Evolutionary conservation across 345 rosid species (phyloP).

Genomic region (Isatis tinctoria): DNA sequence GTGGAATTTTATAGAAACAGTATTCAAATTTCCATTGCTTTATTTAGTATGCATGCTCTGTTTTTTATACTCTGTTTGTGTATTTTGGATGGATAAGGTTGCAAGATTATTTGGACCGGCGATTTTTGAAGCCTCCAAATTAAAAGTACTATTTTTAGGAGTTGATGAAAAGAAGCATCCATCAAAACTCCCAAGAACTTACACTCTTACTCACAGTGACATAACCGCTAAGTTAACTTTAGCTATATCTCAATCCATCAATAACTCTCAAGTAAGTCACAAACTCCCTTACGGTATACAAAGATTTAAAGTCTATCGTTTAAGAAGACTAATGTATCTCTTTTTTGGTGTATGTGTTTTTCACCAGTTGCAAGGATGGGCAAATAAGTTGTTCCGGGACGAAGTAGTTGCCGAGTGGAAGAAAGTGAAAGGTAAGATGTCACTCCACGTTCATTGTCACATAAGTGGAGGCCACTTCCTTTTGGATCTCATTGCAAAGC

Average conservation of each 20-base stretch:
- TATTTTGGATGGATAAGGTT: conserved; percentile 40
- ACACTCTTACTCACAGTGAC: conserved; percentile 92
- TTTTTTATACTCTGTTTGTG: no score
- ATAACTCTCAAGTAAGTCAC: conserved; percentile 72
- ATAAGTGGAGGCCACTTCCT: conserved; percentile 96
- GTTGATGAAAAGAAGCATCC: conserved; percentile 92
- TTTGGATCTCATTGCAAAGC: conserved; percentile 55
- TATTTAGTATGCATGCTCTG: no score
- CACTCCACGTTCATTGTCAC: conserved; percentile 95
- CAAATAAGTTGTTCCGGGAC: conserved; percentile 75
- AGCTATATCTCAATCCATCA: conserved; percentile 85
- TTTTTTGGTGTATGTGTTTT: background rate
- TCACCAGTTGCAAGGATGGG: conserved; percentile 90
- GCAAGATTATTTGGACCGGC: conserved; percentile 97
- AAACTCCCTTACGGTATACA: background rate
- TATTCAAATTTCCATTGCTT: no score
- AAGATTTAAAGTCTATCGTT: background rate
- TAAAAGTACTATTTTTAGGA: conserved; percentile 81
- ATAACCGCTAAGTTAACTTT: conserved; percentile 78
- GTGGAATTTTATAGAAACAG: background rate
- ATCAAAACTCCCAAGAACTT: conserved; percentile 84
- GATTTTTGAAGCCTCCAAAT: conserved; percentile 88
- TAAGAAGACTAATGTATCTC: background rate
- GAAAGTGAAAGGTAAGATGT: conserved; percentile 89
- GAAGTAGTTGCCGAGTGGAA: conserved; percentile 99